A percentile compares a stretch with the other conserved stretches of the same genome.
phyloP scores from a whole-genome alignment of 1,284 basidiomycete species.

The Boletellus deceptivus region DNA sequence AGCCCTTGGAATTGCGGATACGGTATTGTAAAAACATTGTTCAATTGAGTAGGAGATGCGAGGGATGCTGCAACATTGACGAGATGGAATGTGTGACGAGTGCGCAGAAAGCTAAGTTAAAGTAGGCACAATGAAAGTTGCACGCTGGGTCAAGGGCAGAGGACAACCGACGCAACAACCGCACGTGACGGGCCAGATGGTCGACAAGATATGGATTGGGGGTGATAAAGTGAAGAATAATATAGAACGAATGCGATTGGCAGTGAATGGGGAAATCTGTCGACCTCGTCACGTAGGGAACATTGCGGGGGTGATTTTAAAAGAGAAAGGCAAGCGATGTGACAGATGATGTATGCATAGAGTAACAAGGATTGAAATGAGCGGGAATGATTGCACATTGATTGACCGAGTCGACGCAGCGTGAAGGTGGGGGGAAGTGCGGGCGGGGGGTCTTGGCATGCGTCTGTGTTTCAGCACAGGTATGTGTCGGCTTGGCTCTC shows the following conservation, averaged over 20 bases:
- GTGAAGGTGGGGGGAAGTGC: slow-evolving; percentile 23
- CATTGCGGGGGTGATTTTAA: slow-evolving; percentile 36
- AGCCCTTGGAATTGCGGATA: slow-evolving; percentile 33
- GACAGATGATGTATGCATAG: slow-evolving; percentile 49
- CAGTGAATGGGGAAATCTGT: slow-evolving; percentile 35
- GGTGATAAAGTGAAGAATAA: slow-evolving; percentile 77
- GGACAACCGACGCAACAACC: slow-evolving; percentile 36
- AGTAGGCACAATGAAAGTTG: slow-evolving; percentile 32
- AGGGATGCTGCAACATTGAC: slow-evolving; percentile 51
- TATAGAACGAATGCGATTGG: slow-evolving; percentile 54
- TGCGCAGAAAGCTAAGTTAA: slow-evolving; percentile 33
- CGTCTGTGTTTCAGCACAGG: slow-evolving; percentile 28
- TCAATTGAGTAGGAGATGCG: slow-evolving; percentile 40
- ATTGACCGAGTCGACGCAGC: slow-evolving; percentile 31
- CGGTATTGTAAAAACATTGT: slow-evolving; percentile 39
- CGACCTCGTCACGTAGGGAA: slow-evolving; percentile 43
- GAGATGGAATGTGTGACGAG: slow-evolving; percentile 39
- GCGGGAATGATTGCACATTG: slow-evolving; percentile 45
- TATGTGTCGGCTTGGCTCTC: slow-evolving; percentile 12
- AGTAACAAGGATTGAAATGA: slow-evolving; percentile 47
- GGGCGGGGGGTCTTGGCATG: slow-evolving; percentile 9
- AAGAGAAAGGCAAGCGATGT: slow-evolving; percentile 39
- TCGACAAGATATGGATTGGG: slow-evolving; percentile 33
- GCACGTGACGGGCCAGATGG: slow-evolving; percentile 35
- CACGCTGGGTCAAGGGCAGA: slow-evolving; percentile 27